phyloP scores from a whole-genome alignment of 2,329 filamentous ascomycete species.

The Curvularia spicifera region DNA sequence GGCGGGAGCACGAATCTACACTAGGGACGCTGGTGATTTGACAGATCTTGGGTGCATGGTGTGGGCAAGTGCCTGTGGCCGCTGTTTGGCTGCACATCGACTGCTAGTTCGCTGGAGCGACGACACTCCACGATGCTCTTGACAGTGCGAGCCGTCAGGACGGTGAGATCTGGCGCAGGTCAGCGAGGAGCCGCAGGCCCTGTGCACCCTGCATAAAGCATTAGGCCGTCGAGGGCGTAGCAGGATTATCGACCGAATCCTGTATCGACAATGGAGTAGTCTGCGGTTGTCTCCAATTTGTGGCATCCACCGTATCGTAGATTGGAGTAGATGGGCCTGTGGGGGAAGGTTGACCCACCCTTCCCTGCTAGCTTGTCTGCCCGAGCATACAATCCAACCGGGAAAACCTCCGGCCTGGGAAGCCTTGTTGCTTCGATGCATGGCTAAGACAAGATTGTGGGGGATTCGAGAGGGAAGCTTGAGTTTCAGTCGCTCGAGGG shows the following conservation, averaged over 20 bases:
- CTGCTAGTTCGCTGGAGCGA: not conserved
- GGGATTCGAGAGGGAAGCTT: not conserved
- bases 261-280: not conserved
- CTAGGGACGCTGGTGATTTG: not conserved
- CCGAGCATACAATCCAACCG: conserved; percentile 5
- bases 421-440: not conserved
- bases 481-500: conserved; percentile 1
- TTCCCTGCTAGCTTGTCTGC: not conserved
- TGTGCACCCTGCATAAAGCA: not conserved
- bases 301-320: not conserved
- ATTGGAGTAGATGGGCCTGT: not conserved
- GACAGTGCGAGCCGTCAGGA: conserved; percentile 1
- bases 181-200: conserved; percentile 7
- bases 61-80: not conserved
- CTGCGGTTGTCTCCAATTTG: not conserved
- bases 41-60: not conserved
- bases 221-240: not conserved
- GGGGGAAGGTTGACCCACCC: not conserved
- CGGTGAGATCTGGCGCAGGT: conserved; percentile 6
- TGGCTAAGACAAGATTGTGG: not conserved
- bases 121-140: not conserved
- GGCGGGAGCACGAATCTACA: not conserved
- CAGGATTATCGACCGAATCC: not conserved
- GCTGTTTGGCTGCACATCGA: not conserved
- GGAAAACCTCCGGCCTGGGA: not conserved